Evolutionary conservation across 2,329 filamentous ascomycete genomes (phyloP).

Genomic region (Cercospora canescens): DNA sequence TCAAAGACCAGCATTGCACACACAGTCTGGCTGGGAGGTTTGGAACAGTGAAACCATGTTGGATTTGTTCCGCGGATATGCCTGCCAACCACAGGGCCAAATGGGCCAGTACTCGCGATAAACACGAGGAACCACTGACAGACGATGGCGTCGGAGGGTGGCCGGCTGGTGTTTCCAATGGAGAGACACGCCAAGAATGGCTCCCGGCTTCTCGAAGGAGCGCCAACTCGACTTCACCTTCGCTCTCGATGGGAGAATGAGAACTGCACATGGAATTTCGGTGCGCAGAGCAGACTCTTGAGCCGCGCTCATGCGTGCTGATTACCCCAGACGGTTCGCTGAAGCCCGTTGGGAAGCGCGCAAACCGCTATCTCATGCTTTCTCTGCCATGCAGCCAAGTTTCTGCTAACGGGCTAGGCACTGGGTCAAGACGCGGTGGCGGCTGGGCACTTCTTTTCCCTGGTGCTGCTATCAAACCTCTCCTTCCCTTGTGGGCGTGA

Average conservation of each 20-base stretch:
- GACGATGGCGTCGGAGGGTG: not conserved
- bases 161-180: not conserved
- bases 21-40: not conserved
- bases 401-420: constrained; percentile 4
- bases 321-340: not conserved
- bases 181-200: not conserved
- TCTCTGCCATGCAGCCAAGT: not conserved
- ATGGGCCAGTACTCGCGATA: not conserved
- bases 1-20: not conserved
- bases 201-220: not conserved
- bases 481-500: constrained; percentile 24
- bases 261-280: too few species aligned
- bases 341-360: constrained; percentile 4
- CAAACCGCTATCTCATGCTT: not conserved
- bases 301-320: not conserved
- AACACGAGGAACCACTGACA: not conserved
- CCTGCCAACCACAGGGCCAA: not conserved
- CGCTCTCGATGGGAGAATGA: not conserved
- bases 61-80: not conserved
- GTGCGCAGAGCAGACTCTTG: not conserved
- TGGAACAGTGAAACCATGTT: not conserved
- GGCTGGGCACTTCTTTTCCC: constrained; percentile 6
- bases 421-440: not conserved
- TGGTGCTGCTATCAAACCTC: constrained; percentile 15
- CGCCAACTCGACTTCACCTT: not conserved